Base-by-base conservation (phyloP, 1,139 yeast species). In the Kodamaea ohmeri region DNA sequence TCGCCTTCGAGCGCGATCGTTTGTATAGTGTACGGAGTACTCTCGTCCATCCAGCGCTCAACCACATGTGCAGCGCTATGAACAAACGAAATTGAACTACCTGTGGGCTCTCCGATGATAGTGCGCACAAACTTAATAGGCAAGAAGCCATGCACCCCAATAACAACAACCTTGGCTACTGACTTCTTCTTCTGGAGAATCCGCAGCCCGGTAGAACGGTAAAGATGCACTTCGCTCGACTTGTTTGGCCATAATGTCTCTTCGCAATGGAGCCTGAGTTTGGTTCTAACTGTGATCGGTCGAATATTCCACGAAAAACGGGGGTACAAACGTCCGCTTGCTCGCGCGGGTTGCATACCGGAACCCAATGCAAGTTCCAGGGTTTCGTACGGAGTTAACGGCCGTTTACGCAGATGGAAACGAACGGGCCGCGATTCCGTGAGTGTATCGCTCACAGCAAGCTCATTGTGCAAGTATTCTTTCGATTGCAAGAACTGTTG, bases 1-100 rank as follows among this genome's bases (percentile, higher is more conserved):
- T 71, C 68, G 1, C 82, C 80, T 45, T 77, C 82, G 13, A 77
- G 52, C 3, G 78, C 68, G 13, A 77, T 70, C 0, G 75, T 63
- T 27, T 69, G 69, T n/a, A 76, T 65, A 13, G 58, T 60, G 36
- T 47, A 49, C 4, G 56, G 48, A 16, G 58, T 50, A 25, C 61
- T 55, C 7, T 55, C 51, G 7, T 50, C 44, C 1, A 68, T 53
- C 80, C 80, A 76, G 12, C 57, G 39, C 15, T 53, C 48, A 2
- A 76, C 49, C 1, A 72, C 68, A 21, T 53, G 53, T 1, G 65
- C 52, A 0, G 78, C 73, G 25, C 54, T 54, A 13, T 57, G 56
- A 1, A 63, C 64, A 45, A 70, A 59, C 17, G 50, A 48, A 7
- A 56, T 49, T 1, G 80, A 62, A 28, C 57, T 65, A 0, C 78